Base-by-base conservation (phyloP, 768 basidiomycete genomes). In the Naganishia onofrii region DNA sequence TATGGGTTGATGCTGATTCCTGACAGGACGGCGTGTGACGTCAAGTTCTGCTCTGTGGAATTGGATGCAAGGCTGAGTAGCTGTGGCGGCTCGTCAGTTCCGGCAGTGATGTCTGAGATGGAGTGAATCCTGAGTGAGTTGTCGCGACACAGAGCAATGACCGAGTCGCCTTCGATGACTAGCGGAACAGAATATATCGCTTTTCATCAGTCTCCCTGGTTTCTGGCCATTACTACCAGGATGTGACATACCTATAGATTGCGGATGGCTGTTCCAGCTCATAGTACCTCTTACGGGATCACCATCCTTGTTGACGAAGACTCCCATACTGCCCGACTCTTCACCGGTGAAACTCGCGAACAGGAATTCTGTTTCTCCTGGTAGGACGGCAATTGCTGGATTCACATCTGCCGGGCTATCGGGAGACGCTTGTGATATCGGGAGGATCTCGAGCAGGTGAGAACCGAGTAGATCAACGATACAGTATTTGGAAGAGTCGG, bases 281-380 rank as follows among this genome's bases (percentile, higher is more conserved):
- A 96, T 82, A 1, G 93, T 94, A 1, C 93, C 93, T 55, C 93
- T 85, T 9, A 92, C 88, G 5, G 94, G 92, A 79, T 95, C 93
- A 0, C 92, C 93, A 1, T 87, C 86, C 0, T 88, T 86, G 17
- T 86, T 91, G 73, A 97, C 84, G 74, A 97, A 98, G 12, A 98
- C 82, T 0, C 94, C 94, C 48, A 97, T 83, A 0, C 91, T 90
- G 65, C 85, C 87, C 3, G 84, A 82, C 23, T 63, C 60, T 36
- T 64, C 58, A 17, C 91, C 94, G 0, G 89, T 93, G 86, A 89
- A 93, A 1, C 90, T 90, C 19, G 92, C 83, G 26, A 96, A 84
- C 52, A 97, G 85, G 74, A 93, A 96, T 79, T 96, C 93, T 73
- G 86, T 87, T 34, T 87, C 86, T 42, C 85, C 84, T 29, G 79